These are phyloP conservation scores for Lyophyllum semitale DNA, from an alignment of 768 basidiomycete genomes.

Conservation along the genomic window DNA sequence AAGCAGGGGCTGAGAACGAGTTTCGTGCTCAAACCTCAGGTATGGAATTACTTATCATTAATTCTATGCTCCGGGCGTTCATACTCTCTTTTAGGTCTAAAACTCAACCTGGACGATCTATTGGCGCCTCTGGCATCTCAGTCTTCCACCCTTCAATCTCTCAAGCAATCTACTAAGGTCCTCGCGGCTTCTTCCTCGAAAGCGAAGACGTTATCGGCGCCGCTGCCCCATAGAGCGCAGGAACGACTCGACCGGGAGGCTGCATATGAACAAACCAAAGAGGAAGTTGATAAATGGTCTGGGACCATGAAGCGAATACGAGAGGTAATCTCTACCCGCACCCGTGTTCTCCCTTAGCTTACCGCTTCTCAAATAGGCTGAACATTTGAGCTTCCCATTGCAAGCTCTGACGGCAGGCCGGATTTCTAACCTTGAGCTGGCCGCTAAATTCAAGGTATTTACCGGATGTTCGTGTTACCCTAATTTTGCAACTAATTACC, in stretches of 20 bases:
- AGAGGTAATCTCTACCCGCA: slow-evolving; percentile 52
- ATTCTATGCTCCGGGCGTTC: neutral
- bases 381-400: slow-evolving; percentile 85
- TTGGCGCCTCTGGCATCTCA: slow-evolving; percentile 70
- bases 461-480: neutral
- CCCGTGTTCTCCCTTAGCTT: neutral
- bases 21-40: slow-evolving; percentile 62
- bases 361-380: slow-evolving; percentile 51
- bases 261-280: slow-evolving; percentile 91
- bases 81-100: slow-evolving; percentile 40
- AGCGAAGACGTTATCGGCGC: slow-evolving; percentile 73
- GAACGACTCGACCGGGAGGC: slow-evolving; percentile 92
- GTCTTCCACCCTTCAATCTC: slow-evolving; percentile 58
- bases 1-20: slow-evolving; percentile 80
- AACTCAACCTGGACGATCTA: slow-evolving; percentile 72
- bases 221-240: slow-evolving; percentile 83
- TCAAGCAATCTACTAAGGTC: slow-evolving; percentile 71
- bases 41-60: slow-evolving; percentile 21
- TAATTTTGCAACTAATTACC: neutral
- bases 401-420: slow-evolving; percentile 60
- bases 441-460: slow-evolving; percentile 81
- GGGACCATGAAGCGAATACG: slow-evolving; percentile 90
- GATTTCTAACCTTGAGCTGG: slow-evolving; percentile 72
- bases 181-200: slow-evolving; percentile 53
- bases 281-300: slow-evolving; percentile 92